Evolutionary conservation across 2,329 filamentous ascomycete species (phyloP), one percentile per base, ranked within the genome.

Genomic region (Elsinoe arachidis): DNA sequence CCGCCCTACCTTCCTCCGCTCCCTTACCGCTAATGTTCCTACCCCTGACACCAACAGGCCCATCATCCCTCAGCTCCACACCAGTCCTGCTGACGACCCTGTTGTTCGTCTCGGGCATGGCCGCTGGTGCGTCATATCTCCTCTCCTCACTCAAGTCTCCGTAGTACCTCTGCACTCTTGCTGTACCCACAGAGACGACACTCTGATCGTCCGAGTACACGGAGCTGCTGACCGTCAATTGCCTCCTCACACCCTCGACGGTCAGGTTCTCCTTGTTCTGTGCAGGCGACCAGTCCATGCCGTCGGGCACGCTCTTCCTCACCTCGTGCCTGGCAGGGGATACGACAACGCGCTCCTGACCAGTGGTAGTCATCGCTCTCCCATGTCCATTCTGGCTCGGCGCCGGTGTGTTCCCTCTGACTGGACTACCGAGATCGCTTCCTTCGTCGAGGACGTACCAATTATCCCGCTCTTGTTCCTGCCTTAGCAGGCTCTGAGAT

Each of bases 11-110:
- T 67, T 91, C 87, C 68, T 90, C 87, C 0, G 79, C 86, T 57
- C 84, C 71, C 74, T 87, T 88, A 1, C 87, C 87, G 66, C 86
- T 90, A 2, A 88, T 85, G 60, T 86, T 83, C 46, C 85, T 73
- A 47, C 79, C 73, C 15, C 71, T 73, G 61, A 57, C 69, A 60
- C 41, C 71, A 59, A 63, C 69, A 63, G 55, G 66, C 64, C 17
- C 68, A 68, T 61, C 63, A 57, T 73, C 73, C 17, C 70, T 67
- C 57, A 76, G 72, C 53, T 79, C 76, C 2, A 75, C 72, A 3
- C 76, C 76, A 3, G 70, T 72, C 37, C 75, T 65, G 59, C 75
- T 77, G 1, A 78, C 66, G 1, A 78, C 76, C 15, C 76, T 65
- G 61, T 56, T 35, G 33, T 55, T 69, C 80, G 44, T 69, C 56